Percentiles rank a stretch among this genome's conserved stretches.
These are phyloP conservation scores for Heritiera fomes DNA, from an alignment of 345 rosid species.

Conservation along the genomic window DNA sequence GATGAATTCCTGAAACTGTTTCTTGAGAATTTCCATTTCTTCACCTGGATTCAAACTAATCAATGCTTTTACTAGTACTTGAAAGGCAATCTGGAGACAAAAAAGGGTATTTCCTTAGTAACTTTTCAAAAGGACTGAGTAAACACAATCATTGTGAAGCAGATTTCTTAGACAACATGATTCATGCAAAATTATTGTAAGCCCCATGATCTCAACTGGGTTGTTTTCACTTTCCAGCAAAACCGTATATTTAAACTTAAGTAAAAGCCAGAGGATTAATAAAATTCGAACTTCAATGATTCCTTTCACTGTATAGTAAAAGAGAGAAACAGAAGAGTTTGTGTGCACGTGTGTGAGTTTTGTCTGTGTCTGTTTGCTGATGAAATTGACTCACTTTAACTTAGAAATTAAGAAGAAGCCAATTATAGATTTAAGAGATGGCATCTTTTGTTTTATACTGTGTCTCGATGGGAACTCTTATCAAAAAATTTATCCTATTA, in stretches of 20 bases:
- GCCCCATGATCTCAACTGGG: slow-evolving; percentile 38
- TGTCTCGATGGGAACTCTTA: slow-evolving; percentile 12
- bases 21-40: slow-evolving; percentile 67
- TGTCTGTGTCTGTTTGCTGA: slow-evolving; percentile 1
- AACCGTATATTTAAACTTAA: slow-evolving; percentile 25
- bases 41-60: slow-evolving; percentile 82
- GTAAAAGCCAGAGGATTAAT: slow-evolving; percentile 37
- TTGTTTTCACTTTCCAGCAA: slow-evolving; percentile 32
- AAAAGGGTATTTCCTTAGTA: slow-evolving; percentile 16
- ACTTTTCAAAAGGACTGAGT: slow-evolving; percentile 21
- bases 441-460: slow-evolving; percentile 24
- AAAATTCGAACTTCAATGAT: slow-evolving; percentile 34
- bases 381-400: neutral
- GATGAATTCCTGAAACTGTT: slow-evolving; percentile 79
- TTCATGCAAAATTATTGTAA: slow-evolving; percentile 43
- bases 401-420: slow-evolving; percentile 17
- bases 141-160: slow-evolving; percentile 36
- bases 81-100: slow-evolving; percentile 74
- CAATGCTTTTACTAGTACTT: slow-evolving; percentile 85
- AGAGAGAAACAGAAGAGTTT: slow-evolving; percentile 10
- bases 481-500: slow-evolving; percentile 11
- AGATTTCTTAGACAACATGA: slow-evolving; percentile 42
- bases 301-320: slow-evolving; percentile 10
- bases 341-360: neutral
- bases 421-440: slow-evolving; percentile 22